These are phyloP conservation scores for Medicago arabica DNA, from an alignment of 306 rosid genomes.

Conservation along the genomic window DNA sequence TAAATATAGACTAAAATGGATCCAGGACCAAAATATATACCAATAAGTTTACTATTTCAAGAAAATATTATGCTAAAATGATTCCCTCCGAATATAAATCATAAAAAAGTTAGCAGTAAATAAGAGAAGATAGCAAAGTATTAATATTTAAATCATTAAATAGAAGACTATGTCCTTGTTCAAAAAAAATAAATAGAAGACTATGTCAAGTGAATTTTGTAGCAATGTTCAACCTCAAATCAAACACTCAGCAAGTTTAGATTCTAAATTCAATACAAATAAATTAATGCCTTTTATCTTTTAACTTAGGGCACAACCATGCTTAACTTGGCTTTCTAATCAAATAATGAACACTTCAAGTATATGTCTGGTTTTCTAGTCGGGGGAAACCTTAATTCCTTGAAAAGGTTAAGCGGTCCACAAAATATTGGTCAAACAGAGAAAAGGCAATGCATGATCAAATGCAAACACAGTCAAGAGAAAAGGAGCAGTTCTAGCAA, in stretches of 20 bases:
- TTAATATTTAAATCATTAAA: neutral
- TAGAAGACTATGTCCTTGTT: neutral
- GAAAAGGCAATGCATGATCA: conserved; percentile 9
- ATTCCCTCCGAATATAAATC: neutral
- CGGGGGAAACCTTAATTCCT: neutral
- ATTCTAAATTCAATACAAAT: conserved; percentile 20
- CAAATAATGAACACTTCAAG: conserved; percentile 19
- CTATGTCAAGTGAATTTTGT: neutral
- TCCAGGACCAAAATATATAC: conserved; percentile 9
- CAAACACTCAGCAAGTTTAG: conserved; percentile 1
- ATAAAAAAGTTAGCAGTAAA: neutral
- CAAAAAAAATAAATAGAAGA: too few species aligned
- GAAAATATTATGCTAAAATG: neutral
- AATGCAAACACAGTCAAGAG: neutral
- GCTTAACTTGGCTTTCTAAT: conserved; percentile 22
- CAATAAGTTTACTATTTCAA: conserved; percentile 14
- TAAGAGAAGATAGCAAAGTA: conserved; percentile 1
- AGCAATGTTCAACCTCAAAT: conserved; percentile 16
- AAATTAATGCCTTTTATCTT: neutral
- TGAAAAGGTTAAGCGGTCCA: conserved; percentile 25
- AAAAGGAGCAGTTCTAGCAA: conserved; percentile 30
- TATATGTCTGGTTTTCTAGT: conserved; percentile 7
- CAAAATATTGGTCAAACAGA: neutral
- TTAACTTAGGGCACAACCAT: conserved; percentile 15
- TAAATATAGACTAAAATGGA: neutral